phyloP scores from a whole-genome alignment of 2,329 filamentous ascomycete genomes.

The Sporothrix protearum region DNA sequence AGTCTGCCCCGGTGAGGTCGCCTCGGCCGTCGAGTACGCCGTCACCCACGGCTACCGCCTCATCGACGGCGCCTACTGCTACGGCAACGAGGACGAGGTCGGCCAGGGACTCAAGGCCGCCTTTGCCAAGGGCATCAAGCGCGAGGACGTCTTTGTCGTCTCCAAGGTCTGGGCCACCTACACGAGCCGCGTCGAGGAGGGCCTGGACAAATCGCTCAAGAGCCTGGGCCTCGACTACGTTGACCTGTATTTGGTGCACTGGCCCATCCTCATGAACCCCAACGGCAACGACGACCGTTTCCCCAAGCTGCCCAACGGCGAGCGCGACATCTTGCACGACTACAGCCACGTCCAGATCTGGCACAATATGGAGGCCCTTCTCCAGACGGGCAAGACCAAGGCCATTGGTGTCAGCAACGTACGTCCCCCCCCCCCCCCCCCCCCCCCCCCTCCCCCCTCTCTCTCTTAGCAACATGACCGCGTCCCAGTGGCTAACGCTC shows the following conservation, averaged over 20 bases:
- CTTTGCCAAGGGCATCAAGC: conserved; percentile 65
- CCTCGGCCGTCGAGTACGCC: conserved; percentile 55
- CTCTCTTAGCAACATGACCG: background rate
- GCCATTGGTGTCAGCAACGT: conserved; percentile 56
- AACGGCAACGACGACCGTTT: conserved; percentile 70
- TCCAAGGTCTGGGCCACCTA: conserved; percentile 85
- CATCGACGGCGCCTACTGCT: conserved; percentile 72
- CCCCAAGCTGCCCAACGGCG: conserved; percentile 70
- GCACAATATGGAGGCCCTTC: conserved; percentile 68
- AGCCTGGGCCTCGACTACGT: conserved; percentile 74
- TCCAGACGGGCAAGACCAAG: conserved; percentile 55
- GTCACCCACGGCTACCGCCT: conserved; percentile 56
- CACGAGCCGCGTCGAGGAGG: conserved; percentile 64
- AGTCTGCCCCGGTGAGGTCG: conserved; percentile 57
- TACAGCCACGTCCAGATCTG: conserved; percentile 74
- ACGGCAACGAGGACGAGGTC: conserved; percentile 79
- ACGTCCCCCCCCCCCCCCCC: conserved; percentile 22
- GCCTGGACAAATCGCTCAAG: conserved; percentile 69
- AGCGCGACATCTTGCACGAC: conserved; percentile 65
- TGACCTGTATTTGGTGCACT: conserved; percentile 79
- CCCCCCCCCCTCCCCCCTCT: background rate
- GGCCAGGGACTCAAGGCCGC: conserved; percentile 73
- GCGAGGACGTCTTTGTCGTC: conserved; percentile 77
- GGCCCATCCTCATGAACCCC: conserved; percentile 77
- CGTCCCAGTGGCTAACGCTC: background rate